Conservation (phyloP, 2,329 filamentous ascomycete genomes). For the Helotiales sp. region DNA sequence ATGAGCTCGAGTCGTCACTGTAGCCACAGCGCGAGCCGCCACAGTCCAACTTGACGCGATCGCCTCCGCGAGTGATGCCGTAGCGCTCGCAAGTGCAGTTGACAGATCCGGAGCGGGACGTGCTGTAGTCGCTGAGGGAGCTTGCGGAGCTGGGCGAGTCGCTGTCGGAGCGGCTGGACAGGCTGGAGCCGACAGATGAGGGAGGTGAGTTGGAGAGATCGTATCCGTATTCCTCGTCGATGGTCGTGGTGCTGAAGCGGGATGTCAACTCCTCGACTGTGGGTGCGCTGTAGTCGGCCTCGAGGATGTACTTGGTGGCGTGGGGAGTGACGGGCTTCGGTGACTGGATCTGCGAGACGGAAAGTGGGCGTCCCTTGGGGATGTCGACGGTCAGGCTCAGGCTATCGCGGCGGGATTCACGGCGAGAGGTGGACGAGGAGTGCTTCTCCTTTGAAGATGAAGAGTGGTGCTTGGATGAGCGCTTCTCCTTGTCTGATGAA, state of each 20-base stretch:
- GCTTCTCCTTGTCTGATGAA: constrained; percentile 49
- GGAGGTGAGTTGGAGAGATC: constrained; percentile 64
- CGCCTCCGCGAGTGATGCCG: constrained; percentile 91
- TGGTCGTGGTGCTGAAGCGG: constrained; percentile 68
- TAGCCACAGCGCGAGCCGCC: constrained; percentile 87
- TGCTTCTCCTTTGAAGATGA: constrained; percentile 43
- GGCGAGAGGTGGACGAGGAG: constrained; percentile 52
- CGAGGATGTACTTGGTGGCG: constrained; percentile 85
- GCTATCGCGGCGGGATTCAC: constrained; percentile 47
- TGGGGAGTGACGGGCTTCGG: constrained; percentile 89
- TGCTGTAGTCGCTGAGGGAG: constrained; percentile 78
- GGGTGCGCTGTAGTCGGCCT: constrained; percentile 75
- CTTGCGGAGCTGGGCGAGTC: constrained; percentile 70
- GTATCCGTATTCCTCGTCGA: constrained; percentile 58
- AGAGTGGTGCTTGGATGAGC: constrained; percentile 50
- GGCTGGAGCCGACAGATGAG: constrained; percentile 72
- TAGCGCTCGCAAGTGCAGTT: constrained; percentile 94
- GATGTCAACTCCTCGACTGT: constrained; percentile 79
- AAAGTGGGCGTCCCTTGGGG: constrained; percentile 86
- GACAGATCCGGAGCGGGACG: constrained; percentile 74
- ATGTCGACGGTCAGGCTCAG: constrained; percentile 66
- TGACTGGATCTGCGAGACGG: constrained; percentile 85
- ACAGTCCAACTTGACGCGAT: constrained; percentile 95
- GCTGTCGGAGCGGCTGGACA: constrained; percentile 75
- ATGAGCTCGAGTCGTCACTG: constrained; percentile 70